phyloP scores from a whole-genome alignment of 1,284 basidiomycete species.

The Tetrapyrgos nigripes region DNA sequence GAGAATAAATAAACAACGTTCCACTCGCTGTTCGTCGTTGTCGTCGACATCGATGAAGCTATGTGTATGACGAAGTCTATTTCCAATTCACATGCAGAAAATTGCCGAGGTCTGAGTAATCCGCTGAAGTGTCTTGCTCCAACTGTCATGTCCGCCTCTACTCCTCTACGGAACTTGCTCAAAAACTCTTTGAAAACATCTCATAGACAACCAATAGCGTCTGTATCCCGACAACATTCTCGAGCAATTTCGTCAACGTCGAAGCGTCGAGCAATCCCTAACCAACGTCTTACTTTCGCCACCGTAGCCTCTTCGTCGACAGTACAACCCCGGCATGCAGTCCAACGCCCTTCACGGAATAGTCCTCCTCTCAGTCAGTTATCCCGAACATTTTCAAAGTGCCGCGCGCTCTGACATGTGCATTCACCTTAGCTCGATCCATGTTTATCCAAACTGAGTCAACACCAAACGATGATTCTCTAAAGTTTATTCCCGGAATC shows the following conservation, averaged over 20 bases:
- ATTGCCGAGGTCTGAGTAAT: constrained; percentile 5
- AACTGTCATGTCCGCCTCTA: neutral
- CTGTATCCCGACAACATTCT: neutral
- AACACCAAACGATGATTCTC: constrained; percentile 96
- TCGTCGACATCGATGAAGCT: neutral
- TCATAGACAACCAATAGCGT: neutral
- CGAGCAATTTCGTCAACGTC: constrained; percentile 4
- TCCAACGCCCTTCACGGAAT: neutral
- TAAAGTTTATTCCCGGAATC: constrained; percentile 97
- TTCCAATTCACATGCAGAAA: neutral
- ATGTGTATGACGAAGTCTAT: neutral
- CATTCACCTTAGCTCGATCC: constrained; percentile 67
- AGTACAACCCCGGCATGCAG: constrained; percentile 5
- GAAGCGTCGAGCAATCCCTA: neutral
- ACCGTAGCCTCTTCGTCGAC: constrained; percentile 8
- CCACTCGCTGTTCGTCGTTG: constrained; percentile 3
- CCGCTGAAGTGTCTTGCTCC: neutral
- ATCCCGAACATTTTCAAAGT: neutral
- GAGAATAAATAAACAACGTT: constrained; percentile 22
- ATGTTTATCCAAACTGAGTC: constrained; percentile 99
- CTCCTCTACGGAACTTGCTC: neutral
- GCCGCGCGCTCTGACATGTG: neutral
- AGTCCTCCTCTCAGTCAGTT: constrained; percentile 8
- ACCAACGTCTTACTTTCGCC: constrained; percentile 9
- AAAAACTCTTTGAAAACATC: neutral